These are phyloP conservation scores for Mucor racemosus DNA, from an alignment of 371 early-diverging fungal species.

Conservation along the genomic window DNA sequence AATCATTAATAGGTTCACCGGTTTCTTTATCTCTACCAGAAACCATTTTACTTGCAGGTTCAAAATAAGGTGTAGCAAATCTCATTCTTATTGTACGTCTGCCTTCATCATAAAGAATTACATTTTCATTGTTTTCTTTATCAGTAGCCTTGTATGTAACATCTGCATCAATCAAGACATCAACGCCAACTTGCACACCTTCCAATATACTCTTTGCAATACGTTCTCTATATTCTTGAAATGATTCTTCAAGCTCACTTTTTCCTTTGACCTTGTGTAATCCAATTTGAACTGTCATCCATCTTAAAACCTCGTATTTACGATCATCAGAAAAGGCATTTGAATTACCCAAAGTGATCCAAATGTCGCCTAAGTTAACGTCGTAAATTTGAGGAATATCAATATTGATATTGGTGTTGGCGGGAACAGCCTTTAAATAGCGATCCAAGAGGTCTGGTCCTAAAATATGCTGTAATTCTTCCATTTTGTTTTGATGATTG, in stretches of 20 bases:
- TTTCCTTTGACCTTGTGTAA: slow-evolving; percentile 22
- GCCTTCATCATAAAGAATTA: slow-evolving; percentile 51
- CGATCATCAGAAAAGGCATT: slow-evolving; percentile 31
- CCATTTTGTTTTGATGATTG: slow-evolving; percentile 25
- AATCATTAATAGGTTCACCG: slow-evolving; percentile 57
- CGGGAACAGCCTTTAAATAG: slow-evolving; percentile 33
- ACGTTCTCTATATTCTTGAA: slow-evolving; percentile 47
- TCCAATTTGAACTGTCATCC: slow-evolving; percentile 50
- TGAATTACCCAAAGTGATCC: slow-evolving; percentile 55
- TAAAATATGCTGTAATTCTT: slow-evolving; percentile 42
- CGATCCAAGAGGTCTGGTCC: slow-evolving; percentile 48
- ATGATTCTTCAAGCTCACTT: slow-evolving; percentile 47
- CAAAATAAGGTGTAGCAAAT: slow-evolving; percentile 64
- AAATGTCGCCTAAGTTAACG: slow-evolving; percentile 55
- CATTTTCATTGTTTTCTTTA: slow-evolving; percentile 20
- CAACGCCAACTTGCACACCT: slow-evolving; percentile 58
- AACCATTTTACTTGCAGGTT: slow-evolving; percentile 58
- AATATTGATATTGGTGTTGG: slow-evolving; percentile 34
- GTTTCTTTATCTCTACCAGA: slow-evolving; percentile 53
- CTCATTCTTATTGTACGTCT: slow-evolving; percentile 56
- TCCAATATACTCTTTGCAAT: slow-evolving; percentile 54
- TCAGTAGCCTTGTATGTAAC: slow-evolving; percentile 44
- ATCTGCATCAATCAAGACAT: slow-evolving; percentile 62
- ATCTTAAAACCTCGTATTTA: slow-evolving; percentile 39
- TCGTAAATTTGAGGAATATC: slow-evolving; percentile 59